Evolutionary conservation across 2,329 filamentous ascomycete species (phyloP), one percentile per base, ranked within the genome.

Genomic region (Westerdykella ornata): DNA sequence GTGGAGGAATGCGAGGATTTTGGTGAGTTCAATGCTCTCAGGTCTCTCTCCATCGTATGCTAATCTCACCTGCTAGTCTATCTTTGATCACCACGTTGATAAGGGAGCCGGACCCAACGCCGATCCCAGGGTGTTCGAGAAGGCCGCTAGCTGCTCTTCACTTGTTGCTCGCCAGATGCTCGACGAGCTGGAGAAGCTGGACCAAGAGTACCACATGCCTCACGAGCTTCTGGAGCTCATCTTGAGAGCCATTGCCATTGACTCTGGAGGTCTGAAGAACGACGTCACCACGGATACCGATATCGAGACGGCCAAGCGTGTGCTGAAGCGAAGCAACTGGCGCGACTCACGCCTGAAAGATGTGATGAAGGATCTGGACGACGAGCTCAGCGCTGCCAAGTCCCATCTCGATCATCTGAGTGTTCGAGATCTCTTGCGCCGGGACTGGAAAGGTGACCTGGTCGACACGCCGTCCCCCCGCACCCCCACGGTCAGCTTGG

Each of bases 171-270:
- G 69, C 12, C 68, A 71, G 43, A 70, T 73, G 66, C 65, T 73
- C 18, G 60, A 72, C 39, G 70, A 71, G 47, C 59, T 72, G 2
- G 70, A 72, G 46, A 41, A 54, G 15, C 54, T 72, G 1, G 62
- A 66, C 0, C 50, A 68, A 40, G 69, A 72, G 48, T 73, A 73
- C 47, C 70, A 72, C 43, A 57, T 72, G 59, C 68, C 70, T 4
- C 70, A 73, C 43, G 70, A 72, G 49, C 60, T 73, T 14, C 66
- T 73, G n/a, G 69, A 72, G 48, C 60, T 72, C 3, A 68, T 73
- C 38, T 59, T 73, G 35, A 63, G 63, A 37, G 70, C 70, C 32
- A 72, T 73, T 30, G 66, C 70, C 15, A 71, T 73, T 43, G 70
- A 73, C 48, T 69, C 70, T 1, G 56, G 61, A 16, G 70, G 69